Percentiles rank a stretch among this genome's conserved stretches.
Evolutionary conservation across 441 rosid genomes (phyloP).

Genomic region (Cnidoscolus chayamansa): DNA sequence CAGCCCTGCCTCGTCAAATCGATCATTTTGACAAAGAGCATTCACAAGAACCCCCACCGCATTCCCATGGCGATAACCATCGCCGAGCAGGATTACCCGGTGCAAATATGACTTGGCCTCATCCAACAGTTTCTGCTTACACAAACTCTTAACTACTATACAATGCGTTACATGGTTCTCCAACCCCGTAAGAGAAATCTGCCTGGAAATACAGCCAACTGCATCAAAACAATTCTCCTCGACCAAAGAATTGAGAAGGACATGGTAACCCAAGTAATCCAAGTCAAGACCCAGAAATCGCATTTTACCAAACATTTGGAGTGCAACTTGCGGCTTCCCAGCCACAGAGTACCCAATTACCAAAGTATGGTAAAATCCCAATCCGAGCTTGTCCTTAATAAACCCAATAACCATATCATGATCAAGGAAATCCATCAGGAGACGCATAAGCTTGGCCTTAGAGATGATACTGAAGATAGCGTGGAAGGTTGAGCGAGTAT

Average conservation of each 20-base stretch:
- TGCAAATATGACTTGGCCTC: constrained; percentile 56
- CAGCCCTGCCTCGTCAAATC: constrained; percentile 43
- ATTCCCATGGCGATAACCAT: constrained; percentile 26
- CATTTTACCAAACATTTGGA: constrained; percentile 69
- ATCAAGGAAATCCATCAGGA: constrained; percentile 51
- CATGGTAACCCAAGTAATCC: constrained; percentile 55
- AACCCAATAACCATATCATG: constrained; percentile 25
- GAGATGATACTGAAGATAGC: constrained; percentile 71
- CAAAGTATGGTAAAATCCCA: constrained; percentile 46
- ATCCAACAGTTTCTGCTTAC: constrained; percentile 51
- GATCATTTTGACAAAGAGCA: constrained; percentile 44
- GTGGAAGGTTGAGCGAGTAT: constrained; percentile 55
- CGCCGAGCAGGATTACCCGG: constrained; percentile 1
- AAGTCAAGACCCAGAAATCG: constrained; percentile 70
- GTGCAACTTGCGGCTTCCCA: constrained; percentile 63
- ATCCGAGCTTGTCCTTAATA: constrained; percentile 15
- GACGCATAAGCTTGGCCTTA: constrained; percentile 40
- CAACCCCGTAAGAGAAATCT: constrained; percentile 55
- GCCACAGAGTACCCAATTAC: constrained; percentile 77
- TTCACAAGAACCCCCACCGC: constrained; percentile 42
- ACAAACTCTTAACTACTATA: constrained; percentile 57
- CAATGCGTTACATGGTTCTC: constrained; percentile 41
- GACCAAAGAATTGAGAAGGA: constrained; percentile 69
- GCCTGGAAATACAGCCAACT: constrained; percentile 40
- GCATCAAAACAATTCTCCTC: constrained; percentile 56